Evolutionary conservation across 441 rosid species (phyloP), one percentile per base, ranked within the genome.

Genomic region (Pelargonium myrrhifolium): DNA sequence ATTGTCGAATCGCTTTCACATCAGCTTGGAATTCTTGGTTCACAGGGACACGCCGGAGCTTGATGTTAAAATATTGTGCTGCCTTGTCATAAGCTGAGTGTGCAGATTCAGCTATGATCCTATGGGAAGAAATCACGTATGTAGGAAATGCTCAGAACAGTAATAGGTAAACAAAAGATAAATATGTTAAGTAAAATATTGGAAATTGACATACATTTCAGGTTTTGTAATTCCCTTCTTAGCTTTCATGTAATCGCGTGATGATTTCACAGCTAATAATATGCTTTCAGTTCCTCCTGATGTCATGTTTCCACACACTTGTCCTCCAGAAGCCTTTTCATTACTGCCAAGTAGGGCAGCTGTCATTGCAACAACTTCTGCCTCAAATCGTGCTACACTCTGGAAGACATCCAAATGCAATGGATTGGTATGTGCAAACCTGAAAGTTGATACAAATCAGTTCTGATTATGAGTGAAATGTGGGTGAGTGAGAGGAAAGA

Each of bases 1-100:
- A 65, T 37, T 78, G 75, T 76, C 78, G 78, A 28, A 83, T 84
- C 18, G 92, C 93, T 83, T 82, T 88, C 64, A 85, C 93, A 82
- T 94, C 89, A 31, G 98, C 99, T 81, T 80, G 81, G 75, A 87
- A 92, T 40, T 87, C 89, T 80, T 82, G 84, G 79, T 82, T 83
- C 37, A 94, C 98, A 49, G 95, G 88, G 72, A 88, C 94, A 75
- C 97, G 96, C 88, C 91, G 81, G 68, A 94, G 79, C 85, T 92
- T 94, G 82, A 94, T 85, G 73, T 92, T 92, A 75, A 92, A 94
- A 76, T 94, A 94, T 74, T 92, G 97, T 1, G 94, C 97, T 53
- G 99, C 97, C 78, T 94, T 94, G 80, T 94, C 97, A 81, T 92
- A 92, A 42, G 98, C 99, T 40, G 99, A 89, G 71, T 94, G 99